Evolutionary conservation across 2,329 filamentous ascomycete species (phyloP), one percentile per base, ranked within the genome.

Genomic region (Epichloe typhina): DNA sequence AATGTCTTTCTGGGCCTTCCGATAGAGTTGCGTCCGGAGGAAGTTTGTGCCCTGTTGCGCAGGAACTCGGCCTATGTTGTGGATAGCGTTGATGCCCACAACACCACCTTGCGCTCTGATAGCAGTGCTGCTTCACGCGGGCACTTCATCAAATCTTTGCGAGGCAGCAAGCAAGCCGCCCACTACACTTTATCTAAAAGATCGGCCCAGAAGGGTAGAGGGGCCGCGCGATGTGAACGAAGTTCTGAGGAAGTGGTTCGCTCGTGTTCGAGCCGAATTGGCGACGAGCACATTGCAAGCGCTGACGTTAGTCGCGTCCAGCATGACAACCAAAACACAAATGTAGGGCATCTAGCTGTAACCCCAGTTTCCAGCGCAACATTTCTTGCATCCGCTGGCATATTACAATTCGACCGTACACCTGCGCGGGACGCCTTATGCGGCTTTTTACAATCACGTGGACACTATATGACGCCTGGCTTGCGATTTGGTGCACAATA

Each of bases 401-500:
- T 59, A 37, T 41, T 39, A 1, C 38, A 50, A n/a, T 55, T 54
- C 15, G 26, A 50, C 19, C 50, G 53, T 26, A 50, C 44, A 36
- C 54, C 57, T 33, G 55, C 58, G n/a, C 49, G 52, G 3, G 52
- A 56, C 38, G 61, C 87, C 3, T 72, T 97, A 21, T 95, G 88
- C 67, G 80, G 79, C 37, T 83, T 93, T 63, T 72, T 98, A 26
- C 87, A 96, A 62, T 73, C 76, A 7, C 74, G 77, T 17, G 86
- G 85, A 47, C 96, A 91, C 69, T 97, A 85, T 69, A 82, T 93
- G 62, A 90, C 89, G 50, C 93, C 93, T 1, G 93, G 93, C 8
- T 75, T 98, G 49, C 86, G 93, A 26, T 98, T 98, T 61, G 93
- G 93, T 26, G 94, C 90, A 59, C 82, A 93, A 61, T 96, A 95